These are phyloP conservation scores for Candida pseudofarinosa DNA, from an alignment of 805 yeast genomes.

Conservation along the genomic window DNA sequence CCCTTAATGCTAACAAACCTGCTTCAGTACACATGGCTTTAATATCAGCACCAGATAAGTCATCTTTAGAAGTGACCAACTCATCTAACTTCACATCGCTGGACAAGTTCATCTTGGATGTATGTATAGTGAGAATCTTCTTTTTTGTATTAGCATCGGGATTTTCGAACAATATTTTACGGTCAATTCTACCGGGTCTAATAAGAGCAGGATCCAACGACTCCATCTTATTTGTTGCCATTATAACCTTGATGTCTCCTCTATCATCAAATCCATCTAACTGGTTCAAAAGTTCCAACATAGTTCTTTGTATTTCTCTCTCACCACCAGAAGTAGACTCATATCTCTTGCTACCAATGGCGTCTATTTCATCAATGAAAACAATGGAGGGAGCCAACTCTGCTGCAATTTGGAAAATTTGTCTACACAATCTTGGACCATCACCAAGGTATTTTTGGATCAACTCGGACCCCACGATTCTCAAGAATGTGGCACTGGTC, in stretches of 20 bases:
- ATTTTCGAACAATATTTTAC: slow-evolving; percentile 92
- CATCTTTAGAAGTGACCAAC: slow-evolving; percentile 86
- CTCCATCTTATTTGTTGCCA: slow-evolving; percentile 97
- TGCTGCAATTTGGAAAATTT: slow-evolving; percentile 92
- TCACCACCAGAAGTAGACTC: slow-evolving; percentile 98
- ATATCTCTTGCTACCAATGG: slow-evolving; percentile 97
- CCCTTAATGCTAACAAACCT: slow-evolving; percentile 90
- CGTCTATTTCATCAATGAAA: slow-evolving; percentile 97
- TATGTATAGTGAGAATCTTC: slow-evolving; percentile 88
- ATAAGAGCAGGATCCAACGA: slow-evolving; percentile 92
- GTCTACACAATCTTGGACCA: slow-evolving; percentile 93
- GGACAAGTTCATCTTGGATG: slow-evolving; percentile 86
- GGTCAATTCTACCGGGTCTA: slow-evolving; percentile 95
- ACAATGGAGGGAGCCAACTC: slow-evolving; percentile 98
- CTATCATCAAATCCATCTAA: slow-evolving; percentile 96
- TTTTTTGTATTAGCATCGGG: slow-evolving; percentile 92
- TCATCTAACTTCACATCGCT: slow-evolving; percentile 87
- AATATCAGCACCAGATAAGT: slow-evolving; percentile 94
- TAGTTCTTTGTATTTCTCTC: slow-evolving; percentile 94
- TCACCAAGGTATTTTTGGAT: slow-evolving; percentile 97
- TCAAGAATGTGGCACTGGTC: slow-evolving; percentile 90
- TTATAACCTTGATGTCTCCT: slow-evolving; percentile 94
- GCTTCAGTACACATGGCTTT: slow-evolving; percentile 98
- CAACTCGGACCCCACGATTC: slow-evolving; percentile 95
- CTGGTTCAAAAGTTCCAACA: slow-evolving; percentile 93